phyloP scores from a whole-genome alignment of 129 eudicot genomes.

The Erigeron canadensis region DNA sequence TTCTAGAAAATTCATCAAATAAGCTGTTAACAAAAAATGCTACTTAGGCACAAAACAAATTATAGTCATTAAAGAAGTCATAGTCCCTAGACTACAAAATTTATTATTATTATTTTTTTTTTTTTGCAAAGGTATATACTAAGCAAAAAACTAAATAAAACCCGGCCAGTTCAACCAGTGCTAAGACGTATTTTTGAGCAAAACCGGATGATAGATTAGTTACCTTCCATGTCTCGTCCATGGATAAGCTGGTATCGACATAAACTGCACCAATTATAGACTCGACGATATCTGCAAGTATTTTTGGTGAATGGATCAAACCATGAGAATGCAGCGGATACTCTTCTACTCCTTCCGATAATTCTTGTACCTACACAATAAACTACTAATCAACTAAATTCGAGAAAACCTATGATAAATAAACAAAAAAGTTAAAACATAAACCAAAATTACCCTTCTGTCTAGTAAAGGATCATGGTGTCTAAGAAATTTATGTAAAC shows the following conservation, averaged over 20 bases:
- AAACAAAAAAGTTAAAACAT: not conserved
- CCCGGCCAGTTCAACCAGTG: too few species aligned
- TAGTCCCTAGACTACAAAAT: too few species aligned
- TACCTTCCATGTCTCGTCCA: constrained; percentile 56
- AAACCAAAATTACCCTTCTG: constrained; percentile 35
- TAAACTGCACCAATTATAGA: constrained; percentile 56
- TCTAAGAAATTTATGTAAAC: constrained; percentile 43
- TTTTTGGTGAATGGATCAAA: constrained; percentile 57
- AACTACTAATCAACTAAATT: not conserved
- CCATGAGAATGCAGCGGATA: constrained; percentile 55
- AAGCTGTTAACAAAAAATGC: not conserved
- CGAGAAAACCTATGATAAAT: not conserved
- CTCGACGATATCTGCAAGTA: constrained; percentile 69
- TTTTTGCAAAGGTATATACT: too few species aligned
- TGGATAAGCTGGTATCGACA: constrained; percentile 38
- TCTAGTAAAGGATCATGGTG: constrained; percentile 41
- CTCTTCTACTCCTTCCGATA: constrained; percentile 33
- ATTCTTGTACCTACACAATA: constrained; percentile 44
- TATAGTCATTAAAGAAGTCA: too few species aligned
- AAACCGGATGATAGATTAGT: not conserved
- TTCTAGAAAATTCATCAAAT: not conserved
- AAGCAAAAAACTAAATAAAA: too few species aligned
- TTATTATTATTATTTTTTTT: too few species aligned
- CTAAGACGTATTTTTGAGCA: not conserved
- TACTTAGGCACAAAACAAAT: not conserved